Evolutionary conservation across 2,329 filamentous ascomycete genomes (phyloP).

Genomic region (Penicillium frequentans): DNA sequence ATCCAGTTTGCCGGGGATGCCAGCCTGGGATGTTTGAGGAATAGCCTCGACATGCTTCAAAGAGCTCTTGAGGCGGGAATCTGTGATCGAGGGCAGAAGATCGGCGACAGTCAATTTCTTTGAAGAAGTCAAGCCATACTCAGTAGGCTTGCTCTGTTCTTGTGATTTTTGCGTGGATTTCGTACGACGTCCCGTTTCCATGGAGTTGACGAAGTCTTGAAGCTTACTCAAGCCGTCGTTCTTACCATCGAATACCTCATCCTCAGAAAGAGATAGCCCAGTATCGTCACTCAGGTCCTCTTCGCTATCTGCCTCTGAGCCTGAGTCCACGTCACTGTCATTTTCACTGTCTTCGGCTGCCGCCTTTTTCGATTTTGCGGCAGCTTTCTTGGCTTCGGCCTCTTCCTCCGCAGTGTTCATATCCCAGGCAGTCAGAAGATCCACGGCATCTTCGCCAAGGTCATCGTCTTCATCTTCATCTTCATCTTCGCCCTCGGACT

Average conservation of each 20-base stretch:
- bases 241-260: conserved; percentile 53
- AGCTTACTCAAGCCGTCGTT: conserved; percentile 61
- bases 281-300: conserved; percentile 45
- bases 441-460: conserved; percentile 63
- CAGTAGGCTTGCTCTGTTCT: conserved; percentile 62
- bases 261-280: conserved; percentile 36
- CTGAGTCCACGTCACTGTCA: conserved; percentile 28
- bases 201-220: conserved; percentile 67
- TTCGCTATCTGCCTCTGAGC: conserved; percentile 47
- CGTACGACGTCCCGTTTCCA: conserved; percentile 47
- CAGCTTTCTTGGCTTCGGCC: conserved; percentile 37
- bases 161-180: conserved; percentile 46
- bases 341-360: conserved; percentile 22
- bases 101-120: conserved; percentile 74
- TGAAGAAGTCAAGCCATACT: conserved; percentile 58
- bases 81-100: conserved; percentile 69
- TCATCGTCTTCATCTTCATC: conserved; percentile 60
- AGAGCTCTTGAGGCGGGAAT: conserved; percentile 74
- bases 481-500: conserved; percentile 28
- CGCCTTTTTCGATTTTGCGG: conserved; percentile 29
- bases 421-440: conserved; percentile 63
- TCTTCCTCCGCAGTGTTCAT: conserved; percentile 47
- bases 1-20: conserved; percentile 68
- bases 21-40: conserved; percentile 53
- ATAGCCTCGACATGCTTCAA: conserved; percentile 66